phyloP scores from a whole-genome alignment of 2,329 filamentous ascomycete species.

The Coleophoma eucalyptorum region DNA sequence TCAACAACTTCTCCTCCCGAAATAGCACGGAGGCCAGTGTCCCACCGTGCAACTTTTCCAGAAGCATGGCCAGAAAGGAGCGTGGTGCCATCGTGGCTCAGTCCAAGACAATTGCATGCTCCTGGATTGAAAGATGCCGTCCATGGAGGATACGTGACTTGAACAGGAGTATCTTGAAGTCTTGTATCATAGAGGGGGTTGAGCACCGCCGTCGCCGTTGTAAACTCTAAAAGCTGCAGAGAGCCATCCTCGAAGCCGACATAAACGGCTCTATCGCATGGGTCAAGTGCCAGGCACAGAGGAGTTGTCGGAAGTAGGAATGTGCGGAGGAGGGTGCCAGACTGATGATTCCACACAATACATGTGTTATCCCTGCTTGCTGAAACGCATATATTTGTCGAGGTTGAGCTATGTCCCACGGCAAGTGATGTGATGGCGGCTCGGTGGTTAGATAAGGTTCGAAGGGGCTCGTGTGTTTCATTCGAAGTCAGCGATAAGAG shows the following conservation, averaged over 20 bases:
- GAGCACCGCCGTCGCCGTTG: conserved; percentile 42
- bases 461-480: conserved; percentile 63
- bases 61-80: conserved; percentile 78
- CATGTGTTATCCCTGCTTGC: conserved; percentile 83
- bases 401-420: conserved; percentile 63
- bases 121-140: conserved; percentile 40
- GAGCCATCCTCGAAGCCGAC: conserved; percentile 77
- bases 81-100: conserved; percentile 79
- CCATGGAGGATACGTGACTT: conserved; percentile 46
- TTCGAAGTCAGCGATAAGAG: conserved; percentile 60
- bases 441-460: conserved; percentile 74
- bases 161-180: conserved; percentile 53
- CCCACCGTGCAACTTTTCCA: conserved; percentile 80
- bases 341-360: conserved; percentile 89
- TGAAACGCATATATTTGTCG: conserved; percentile 80
- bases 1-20: conserved; percentile 21
- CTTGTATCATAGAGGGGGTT: conserved; percentile 36
- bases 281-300: conserved; percentile 71
- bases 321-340: conserved; percentile 72
- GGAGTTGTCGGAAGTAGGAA: conserved; percentile 75
- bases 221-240: conserved; percentile 75
- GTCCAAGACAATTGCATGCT: conserved; percentile 60
- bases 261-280: conserved; percentile 79
- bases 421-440: conserved; percentile 65
- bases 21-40: conserved; percentile 44